Evolutionary conservation across 768 basidiomycete genomes (phyloP).

Genomic region (Amanita rimosa): DNA sequence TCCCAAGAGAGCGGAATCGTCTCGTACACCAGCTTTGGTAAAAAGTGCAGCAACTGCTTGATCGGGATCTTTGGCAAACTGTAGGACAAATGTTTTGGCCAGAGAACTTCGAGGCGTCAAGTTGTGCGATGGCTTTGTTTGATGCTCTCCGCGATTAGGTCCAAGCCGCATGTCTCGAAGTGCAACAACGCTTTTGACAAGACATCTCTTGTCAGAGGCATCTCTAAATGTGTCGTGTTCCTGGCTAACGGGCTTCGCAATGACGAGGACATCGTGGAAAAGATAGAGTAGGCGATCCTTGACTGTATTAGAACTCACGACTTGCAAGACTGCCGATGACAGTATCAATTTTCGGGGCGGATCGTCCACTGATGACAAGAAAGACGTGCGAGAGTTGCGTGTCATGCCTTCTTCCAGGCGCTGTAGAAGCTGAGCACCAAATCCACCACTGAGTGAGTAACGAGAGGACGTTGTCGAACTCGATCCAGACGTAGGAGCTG

Average conservation of each 20-base stretch:
- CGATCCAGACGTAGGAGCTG: constrained; percentile 62
- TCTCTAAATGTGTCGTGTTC: constrained; percentile 50
- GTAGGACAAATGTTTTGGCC: constrained; percentile 63
- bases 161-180: constrained; percentile 58
- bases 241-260: constrained; percentile 79
- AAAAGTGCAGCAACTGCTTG: constrained; percentile 65
- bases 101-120: constrained; percentile 43
- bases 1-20: constrained; percentile 69
- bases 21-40: constrained; percentile 41
- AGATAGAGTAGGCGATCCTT: constrained; percentile 95
- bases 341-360: constrained; percentile 81
- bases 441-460: constrained; percentile 35
- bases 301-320: constrained; percentile 86
- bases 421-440: constrained; percentile 42
- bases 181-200: constrained; percentile 84
- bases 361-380: constrained; percentile 62
- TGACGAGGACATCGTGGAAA: constrained; percentile 91
- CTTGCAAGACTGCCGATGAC: constrained; percentile 83
- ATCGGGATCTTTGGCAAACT: constrained; percentile 75
- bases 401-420: constrained; percentile 62
- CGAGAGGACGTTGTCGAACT: constrained; percentile 64
- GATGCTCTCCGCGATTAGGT: constrained; percentile 58
- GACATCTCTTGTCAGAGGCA: constrained; percentile 67
- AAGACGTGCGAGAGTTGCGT: constrained; percentile 43
- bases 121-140: constrained; percentile 27